Evolutionary conservation across 2,329 filamentous ascomycete genomes (phyloP).

Genomic region (Cyphellophora europaea): DNA sequence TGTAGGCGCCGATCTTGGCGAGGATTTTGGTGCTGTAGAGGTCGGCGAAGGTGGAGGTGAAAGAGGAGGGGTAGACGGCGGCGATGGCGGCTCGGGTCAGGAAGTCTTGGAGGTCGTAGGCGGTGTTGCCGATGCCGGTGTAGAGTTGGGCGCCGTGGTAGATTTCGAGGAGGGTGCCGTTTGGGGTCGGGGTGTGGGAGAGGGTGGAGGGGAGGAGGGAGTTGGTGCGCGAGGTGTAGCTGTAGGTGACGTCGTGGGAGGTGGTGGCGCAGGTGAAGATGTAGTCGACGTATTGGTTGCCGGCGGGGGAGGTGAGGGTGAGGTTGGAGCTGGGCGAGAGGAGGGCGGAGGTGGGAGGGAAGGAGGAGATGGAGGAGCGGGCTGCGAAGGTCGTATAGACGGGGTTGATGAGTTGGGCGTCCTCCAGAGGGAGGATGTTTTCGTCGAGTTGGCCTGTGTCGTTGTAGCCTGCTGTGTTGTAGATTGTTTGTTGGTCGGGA

Average conservation of each 20-base stretch:
- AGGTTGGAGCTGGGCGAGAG: slow-evolving; percentile 3
- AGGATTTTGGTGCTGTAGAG: slow-evolving; percentile 7
- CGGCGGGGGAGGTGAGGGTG: no score
- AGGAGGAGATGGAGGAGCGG: slow-evolving; percentile 1
- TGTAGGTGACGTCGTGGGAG: slow-evolving; percentile 11
- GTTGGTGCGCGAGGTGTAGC: slow-evolving; percentile 4
- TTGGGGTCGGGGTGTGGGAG: slow-evolving; percentile 1
- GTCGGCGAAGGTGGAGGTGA: slow-evolving; percentile 5
- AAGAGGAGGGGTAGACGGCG: slow-evolving; percentile 4
- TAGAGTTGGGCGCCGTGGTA: slow-evolving; percentile 7
- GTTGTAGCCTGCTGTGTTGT: slow-evolving; percentile 9
- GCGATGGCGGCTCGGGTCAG: slow-evolving; percentile 4
- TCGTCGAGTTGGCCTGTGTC: slow-evolving; percentile 3
- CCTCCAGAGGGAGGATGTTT: slow-evolving; percentile 4
- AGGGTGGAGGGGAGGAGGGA: no score
- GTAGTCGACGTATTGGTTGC: slow-evolving; percentile 9
- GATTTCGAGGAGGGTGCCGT: slow-evolving; percentile 11
- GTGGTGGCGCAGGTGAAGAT: slow-evolving; percentile 6
- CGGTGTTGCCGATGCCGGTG: slow-evolving; percentile 2
- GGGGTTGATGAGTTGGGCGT: slow-evolving; percentile 9
- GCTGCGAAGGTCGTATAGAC: slow-evolving; percentile 9
- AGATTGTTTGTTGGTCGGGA: slow-evolving; percentile 6
- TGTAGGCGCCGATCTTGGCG: slow-evolving; percentile 8
- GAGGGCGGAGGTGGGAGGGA: slow-evolving; percentile 5
- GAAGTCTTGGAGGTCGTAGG: slow-evolving; percentile 6